phyloP scores from a whole-genome alignment of 768 basidiomycete species.

The Lactifluus hygrophoroides region DNA sequence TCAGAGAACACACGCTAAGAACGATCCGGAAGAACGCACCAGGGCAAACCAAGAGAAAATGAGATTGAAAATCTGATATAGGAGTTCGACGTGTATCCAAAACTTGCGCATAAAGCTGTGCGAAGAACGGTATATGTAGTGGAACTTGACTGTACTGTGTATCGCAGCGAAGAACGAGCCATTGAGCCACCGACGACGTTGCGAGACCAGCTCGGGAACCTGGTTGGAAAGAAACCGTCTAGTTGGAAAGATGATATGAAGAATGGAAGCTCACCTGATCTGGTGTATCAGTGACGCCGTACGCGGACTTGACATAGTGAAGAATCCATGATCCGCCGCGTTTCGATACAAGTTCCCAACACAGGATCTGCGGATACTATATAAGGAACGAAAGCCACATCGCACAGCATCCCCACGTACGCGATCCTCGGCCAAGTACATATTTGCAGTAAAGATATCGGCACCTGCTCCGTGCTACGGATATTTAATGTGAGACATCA shows the following conservation, averaged over 20 bases:
- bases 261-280: constrained; percentile 50
- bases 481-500: neutral
- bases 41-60: constrained; percentile 90
- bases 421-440: constrained; percentile 92
- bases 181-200: constrained; percentile 94
- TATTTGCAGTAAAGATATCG: constrained; percentile 92
- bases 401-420: constrained; percentile 28
- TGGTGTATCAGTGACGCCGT: constrained; percentile 88
- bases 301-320: constrained; percentile 94
- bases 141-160: constrained; percentile 87
- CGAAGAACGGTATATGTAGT: constrained; percentile 88
- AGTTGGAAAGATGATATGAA: neutral
- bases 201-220: constrained; percentile 90
- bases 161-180: constrained; percentile 97
- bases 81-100: constrained; percentile 90
- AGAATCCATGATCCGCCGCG: constrained; percentile 83
- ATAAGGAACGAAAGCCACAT: neutral
- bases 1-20: neutral
- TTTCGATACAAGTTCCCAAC: constrained; percentile 98
- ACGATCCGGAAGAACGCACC: constrained; percentile 33
- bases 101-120: constrained; percentile 77
- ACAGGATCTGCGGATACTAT: constrained; percentile 50
- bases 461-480: constrained; percentile 67
- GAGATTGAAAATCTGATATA: constrained; percentile 86
- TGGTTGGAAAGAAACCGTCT: constrained; percentile 22